Base-by-base conservation (phyloP, 192 early-diverging fungal species). In the Jimgerdemannia flammicorona region DNA sequence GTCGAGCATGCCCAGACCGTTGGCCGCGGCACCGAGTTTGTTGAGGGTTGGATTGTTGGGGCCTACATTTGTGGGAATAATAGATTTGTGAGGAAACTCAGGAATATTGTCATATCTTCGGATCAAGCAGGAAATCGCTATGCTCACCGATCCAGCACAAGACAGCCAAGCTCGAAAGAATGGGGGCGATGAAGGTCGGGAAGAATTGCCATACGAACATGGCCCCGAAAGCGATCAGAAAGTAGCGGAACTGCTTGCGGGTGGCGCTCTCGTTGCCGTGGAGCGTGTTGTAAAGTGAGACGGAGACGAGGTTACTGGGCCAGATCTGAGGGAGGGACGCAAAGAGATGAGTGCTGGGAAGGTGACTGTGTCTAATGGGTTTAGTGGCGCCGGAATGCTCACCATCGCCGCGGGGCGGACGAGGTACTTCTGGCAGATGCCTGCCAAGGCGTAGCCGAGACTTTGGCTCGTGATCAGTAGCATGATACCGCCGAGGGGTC, bases 1-100 rank as follows among this genome's bases (percentile, higher is more conserved):
- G 70, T 87, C 89, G 40, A 90, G 77, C 69, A 93, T 85, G 3
- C 93, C 93, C 41, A 93, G 79, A 39, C 93, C 93, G 43, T 86
- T 79, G 40, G 85, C 63, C 44, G 86, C 88, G 49, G 82, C 83
- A n/a, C 88, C 86, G 3, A 89, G 67, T 76, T 87, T 85, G 70
- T 78, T 75, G 4, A 19, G 49, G 54, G 20, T 19, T 43, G 9
- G 3, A 17, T 63, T 70, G 39, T 69, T 71, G n/a, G 14, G 40
- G 44, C 49, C n/a, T 20, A 2, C 44, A 40, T 80, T 74, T 1
- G 29, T 0, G 29, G 1, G 29, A 29, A 29, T 40, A 80, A 71
- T 86, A 82, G 42, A 83, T 81, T 3, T 84, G 81, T 78, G 84
- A 85, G 74, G 83, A 83, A 19, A 83, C 84, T 63, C 75, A 64